Evolutionary conservation across 345 rosid genomes (phyloP).

Genomic region (Aegle marmelos): DNA sequence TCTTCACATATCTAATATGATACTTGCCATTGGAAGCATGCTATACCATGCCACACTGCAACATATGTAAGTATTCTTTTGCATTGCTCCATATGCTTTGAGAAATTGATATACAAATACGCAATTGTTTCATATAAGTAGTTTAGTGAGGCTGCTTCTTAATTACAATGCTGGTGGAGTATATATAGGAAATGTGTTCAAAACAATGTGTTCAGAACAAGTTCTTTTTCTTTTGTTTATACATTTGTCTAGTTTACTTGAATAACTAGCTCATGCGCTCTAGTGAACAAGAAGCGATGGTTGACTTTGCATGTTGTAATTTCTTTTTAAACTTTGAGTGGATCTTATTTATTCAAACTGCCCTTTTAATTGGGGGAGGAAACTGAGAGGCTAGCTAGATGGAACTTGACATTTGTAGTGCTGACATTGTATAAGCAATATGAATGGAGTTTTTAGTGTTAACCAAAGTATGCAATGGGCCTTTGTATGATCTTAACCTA

Average conservation of each 20-base stretch:
- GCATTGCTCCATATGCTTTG: neutral
- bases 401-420: neutral
- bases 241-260: neutral
- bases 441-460: neutral
- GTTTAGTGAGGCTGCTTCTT: neutral
- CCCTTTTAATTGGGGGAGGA: neutral
- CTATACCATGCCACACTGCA: conserved; percentile 81
- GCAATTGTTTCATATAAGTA: neutral
- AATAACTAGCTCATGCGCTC: neutral
- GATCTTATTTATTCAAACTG: neutral
- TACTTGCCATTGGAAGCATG: conserved; percentile 93
- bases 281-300: neutral
- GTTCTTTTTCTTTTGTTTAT: neutral
- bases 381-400: neutral
- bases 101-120: neutral
- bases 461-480: neutral
- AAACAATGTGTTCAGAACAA: neutral
- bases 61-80: conserved; percentile 52
- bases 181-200: neutral
- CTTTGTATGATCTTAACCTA: neutral
- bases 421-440: neutral
- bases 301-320: neutral
- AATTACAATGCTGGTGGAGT: neutral
- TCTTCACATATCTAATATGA: conserved; percentile 87
- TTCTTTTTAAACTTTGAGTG: neutral